These are phyloP conservation scores for Phytophthora rubi DNA, from an alignment of 352 stramenopile species.

Conservation along the genomic window DNA sequence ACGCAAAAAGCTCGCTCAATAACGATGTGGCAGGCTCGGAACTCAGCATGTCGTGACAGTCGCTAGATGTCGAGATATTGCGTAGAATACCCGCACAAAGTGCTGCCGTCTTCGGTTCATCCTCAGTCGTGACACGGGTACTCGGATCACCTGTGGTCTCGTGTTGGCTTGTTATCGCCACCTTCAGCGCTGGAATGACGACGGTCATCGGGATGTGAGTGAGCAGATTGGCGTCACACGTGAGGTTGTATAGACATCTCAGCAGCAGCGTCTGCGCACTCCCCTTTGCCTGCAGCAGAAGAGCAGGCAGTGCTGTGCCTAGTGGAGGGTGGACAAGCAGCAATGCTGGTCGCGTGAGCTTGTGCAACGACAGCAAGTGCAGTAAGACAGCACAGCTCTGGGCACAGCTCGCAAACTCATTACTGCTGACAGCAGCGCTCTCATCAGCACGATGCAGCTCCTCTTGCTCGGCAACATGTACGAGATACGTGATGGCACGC, in stretches of 20 bases:
- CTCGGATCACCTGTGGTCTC: neutral
- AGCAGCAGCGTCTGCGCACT: slow-evolving; percentile 55
- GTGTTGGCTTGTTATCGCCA: slow-evolving; percentile 20
- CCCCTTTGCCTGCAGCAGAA: slow-evolving; percentile 42
- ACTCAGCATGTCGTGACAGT: slow-evolving; percentile 51
- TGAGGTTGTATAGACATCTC: slow-evolving; percentile 68
- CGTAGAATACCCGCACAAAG: slow-evolving; percentile 56
- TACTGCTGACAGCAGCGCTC: slow-evolving; percentile 26
- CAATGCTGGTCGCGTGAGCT: slow-evolving; percentile 41
- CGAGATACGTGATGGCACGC: slow-evolving; percentile 34
- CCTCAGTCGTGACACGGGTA: neutral
- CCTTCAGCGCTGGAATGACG: slow-evolving; percentile 31
- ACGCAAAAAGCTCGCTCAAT: slow-evolving; percentile 55
- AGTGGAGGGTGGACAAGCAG: slow-evolving; percentile 32
- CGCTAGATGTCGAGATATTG: slow-evolving; percentile 51
- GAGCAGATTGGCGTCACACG: slow-evolving; percentile 49
- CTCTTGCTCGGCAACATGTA: slow-evolving; percentile 37
- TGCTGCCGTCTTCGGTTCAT: slow-evolving; percentile 23
- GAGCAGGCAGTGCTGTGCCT: slow-evolving; percentile 34
- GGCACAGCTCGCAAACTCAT: slow-evolving; percentile 30
- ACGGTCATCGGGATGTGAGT: slow-evolving; percentile 19
- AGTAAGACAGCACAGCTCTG: slow-evolving; percentile 64
- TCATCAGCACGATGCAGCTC: slow-evolving; percentile 20
- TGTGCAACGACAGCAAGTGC: slow-evolving; percentile 60
- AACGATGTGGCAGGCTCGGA: slow-evolving; percentile 50